Conservation (phyloP, 2,329 filamentous ascomycete species). For the Colletotrichum endophyticum region DNA sequence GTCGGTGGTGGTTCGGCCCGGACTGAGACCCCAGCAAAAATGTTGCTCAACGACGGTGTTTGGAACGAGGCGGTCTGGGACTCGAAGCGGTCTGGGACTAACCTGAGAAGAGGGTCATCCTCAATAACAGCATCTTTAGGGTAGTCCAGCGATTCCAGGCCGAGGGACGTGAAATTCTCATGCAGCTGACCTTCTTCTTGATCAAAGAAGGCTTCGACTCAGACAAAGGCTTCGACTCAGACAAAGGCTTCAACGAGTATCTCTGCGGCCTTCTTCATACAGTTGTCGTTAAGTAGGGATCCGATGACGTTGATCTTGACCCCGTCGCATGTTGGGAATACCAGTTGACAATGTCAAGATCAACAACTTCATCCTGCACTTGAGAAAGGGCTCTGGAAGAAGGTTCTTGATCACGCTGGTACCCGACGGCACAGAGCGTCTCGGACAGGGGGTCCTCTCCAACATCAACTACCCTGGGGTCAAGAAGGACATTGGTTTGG, state of each 20-base stretch:
- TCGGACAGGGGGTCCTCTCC: background rate
- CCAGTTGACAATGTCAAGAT: background rate
- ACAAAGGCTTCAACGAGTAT: background rate
- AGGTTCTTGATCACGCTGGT: rapidly evolving
- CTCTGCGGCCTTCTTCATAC: background rate
- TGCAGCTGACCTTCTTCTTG: background rate
- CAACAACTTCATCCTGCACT: background rate
- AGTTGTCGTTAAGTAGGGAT: background rate
- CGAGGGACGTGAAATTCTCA: background rate
- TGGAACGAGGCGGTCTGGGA: background rate
- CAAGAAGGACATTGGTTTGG: background rate
- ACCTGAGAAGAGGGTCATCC: rapidly evolving
- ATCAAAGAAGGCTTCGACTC: background rate
- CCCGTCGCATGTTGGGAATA: background rate
- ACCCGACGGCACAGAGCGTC: background rate
- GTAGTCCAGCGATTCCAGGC: background rate
- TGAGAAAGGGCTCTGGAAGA: background rate
- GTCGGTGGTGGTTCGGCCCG: background rate
- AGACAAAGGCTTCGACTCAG: background rate
- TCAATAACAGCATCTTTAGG: background rate
- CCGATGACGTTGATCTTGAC: background rate
- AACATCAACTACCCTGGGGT: background rate
- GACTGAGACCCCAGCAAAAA: rapidly evolving
- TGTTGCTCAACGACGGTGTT: background rate
- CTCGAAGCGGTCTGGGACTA: background rate